Base-by-base conservation (phyloP, 2,329 filamentous ascomycete species). In the Ophidiomyces ophidiicola region DNA sequence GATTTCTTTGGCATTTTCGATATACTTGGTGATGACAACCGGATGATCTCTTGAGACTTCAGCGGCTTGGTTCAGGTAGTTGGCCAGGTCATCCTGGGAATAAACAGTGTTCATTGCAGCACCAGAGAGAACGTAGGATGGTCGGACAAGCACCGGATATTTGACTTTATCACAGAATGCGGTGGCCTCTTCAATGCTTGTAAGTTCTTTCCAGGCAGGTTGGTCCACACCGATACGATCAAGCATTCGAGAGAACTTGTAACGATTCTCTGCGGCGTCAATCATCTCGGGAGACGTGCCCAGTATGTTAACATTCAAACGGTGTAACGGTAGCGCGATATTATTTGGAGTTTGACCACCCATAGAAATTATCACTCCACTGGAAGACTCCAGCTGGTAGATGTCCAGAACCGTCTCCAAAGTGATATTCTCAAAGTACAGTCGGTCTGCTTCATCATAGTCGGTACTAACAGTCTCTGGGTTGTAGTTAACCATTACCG, bases 61-160 rank as follows among this genome's bases (percentile, higher is more conserved):
- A 5, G 76, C 83, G 39, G 90, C 90, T 64, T 96, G 88, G 48
- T 82, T 76, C 31, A 98, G 71, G 62, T 92, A 96, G 54, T 72
- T 80, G 52, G 84, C 82, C 43, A 98, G 69, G 58, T 96, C 90
- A 57, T 88, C 82, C 66, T 92, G 79, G 0, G 88, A 94, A 68
- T 96, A 96, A 24, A 96, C 90, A 0, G 90, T 96, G 70, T 96
- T 98, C 90, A 98, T 98, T 12, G 90, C 90, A 33, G 90, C 90
- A 49, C 90, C 90, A 1, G 90, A 96, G 4, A 98, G 72, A 32
- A 98, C 90, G 55, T 98, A 98, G 0, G 90, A 96, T 2, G 90
- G 90, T 34, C 90, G 80, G 31, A 98, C 90, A 39, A 98, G 71
- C 36, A 96, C 90, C 2, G 90, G 90, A 60, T 96, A 98, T 7